Evolutionary conservation across 2,329 filamentous ascomycete species (phyloP).

Genomic region (Stagonosporopsis vannaccii): DNA sequence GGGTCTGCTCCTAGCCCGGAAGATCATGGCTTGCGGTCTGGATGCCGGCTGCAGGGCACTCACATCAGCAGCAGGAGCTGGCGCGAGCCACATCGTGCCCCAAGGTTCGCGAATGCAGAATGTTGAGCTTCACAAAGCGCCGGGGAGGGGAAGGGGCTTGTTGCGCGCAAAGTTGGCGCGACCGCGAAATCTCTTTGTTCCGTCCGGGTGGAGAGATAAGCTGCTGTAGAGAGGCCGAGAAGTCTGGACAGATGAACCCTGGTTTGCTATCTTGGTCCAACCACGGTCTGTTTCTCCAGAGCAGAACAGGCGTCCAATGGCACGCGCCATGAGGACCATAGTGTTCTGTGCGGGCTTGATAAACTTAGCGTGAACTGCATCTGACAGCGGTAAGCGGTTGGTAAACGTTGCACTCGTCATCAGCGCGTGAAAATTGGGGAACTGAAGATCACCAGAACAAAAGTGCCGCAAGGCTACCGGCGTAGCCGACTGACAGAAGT

Average conservation of each 20-base stretch:
- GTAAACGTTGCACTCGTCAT: constrained; percentile 4
- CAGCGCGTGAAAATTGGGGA: neutral
- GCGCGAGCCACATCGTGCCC: constrained; percentile 7
- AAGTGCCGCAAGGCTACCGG: neutral
- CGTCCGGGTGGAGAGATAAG: neutral
- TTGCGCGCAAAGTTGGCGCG: neutral
- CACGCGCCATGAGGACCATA: neutral
- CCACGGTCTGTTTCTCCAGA: neutral
- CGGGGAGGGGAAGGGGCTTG: neutral
- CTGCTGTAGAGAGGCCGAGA: neutral
- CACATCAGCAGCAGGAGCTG: constrained; percentile 15
- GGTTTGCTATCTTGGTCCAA: neutral
- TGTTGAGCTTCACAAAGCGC: neutral
- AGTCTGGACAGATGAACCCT: neutral
- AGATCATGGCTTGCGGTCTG: constrained; percentile 11
- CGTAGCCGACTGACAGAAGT: neutral
- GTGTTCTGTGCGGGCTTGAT: neutral
- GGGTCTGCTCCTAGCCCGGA: constrained; percentile 6
- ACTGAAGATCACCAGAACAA: neutral
- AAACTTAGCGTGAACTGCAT: constrained; percentile 5
- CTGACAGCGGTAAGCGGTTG: neutral
- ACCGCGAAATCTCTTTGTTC: neutral
- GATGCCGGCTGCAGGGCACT: constrained; percentile 17
- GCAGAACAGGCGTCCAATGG: neutral
- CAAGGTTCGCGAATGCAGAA: constrained; percentile 3